Conservation (phyloP, 1,284 basidiomycete species). For the Naganishia albida region DNA sequence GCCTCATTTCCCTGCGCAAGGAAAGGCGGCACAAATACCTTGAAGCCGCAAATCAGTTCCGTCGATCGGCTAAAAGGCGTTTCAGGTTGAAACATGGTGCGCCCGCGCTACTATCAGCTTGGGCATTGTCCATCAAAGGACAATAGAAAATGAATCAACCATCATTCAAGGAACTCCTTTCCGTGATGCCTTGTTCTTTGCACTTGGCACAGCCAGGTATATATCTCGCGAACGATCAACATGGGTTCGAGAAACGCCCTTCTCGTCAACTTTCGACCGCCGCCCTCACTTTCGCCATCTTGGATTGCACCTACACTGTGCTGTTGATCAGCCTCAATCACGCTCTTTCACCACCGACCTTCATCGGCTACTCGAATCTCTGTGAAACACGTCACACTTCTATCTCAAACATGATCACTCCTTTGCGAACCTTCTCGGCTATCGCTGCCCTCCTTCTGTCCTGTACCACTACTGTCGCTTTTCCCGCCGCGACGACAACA, state of each 20-base stretch:
- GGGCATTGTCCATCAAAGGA: slow-evolving; percentile 1
- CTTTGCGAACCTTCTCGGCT: too few species aligned
- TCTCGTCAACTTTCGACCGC: background rate
- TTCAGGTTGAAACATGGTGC: background rate
- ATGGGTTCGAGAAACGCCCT: background rate
- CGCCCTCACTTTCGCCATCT: background rate
- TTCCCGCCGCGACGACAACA: background rate
- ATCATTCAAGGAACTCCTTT: slow-evolving; percentile 1
- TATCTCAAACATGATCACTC: too few species aligned
- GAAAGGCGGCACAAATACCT: background rate
- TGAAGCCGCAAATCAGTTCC: background rate
- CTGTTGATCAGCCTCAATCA: slow-evolving; percentile 1
- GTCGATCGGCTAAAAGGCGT: too few species aligned
- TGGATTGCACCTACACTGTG: background rate
- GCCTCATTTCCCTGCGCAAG: background rate
- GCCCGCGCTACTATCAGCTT: background rate
- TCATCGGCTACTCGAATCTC: background rate
- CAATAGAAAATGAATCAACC: slow-evolving; percentile 8
- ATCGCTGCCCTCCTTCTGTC: background rate
- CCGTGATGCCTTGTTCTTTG: background rate
- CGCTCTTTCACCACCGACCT: background rate
- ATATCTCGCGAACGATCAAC: background rate
- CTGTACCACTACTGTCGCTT: background rate
- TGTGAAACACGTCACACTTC: too few species aligned
- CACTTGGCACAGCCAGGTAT: background rate